Conservation (phyloP, 257 asterid genomes). For the Mentha longifolia region DNA sequence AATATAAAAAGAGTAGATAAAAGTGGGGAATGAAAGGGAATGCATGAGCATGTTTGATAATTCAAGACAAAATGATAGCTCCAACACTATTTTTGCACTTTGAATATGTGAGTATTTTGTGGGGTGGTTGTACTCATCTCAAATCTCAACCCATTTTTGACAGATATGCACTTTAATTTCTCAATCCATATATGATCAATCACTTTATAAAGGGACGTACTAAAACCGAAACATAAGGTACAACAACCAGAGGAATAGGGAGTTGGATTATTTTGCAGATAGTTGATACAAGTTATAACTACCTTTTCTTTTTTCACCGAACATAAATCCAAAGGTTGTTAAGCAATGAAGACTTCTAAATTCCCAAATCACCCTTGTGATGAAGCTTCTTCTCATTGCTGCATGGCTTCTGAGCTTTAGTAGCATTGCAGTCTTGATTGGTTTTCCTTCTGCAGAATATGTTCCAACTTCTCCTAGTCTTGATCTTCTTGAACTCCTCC, state of each 20-base stretch:
- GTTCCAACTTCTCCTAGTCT: conserved; percentile 75
- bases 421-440: conserved; percentile 12
- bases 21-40: background rate
- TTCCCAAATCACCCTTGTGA: conserved; percentile 23
- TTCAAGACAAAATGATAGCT: conserved; percentile 45
- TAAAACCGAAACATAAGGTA: too few relatives aligned
- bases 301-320: background rate
- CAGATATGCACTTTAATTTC: background rate
- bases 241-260: too few relatives aligned
- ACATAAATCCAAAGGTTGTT: background rate
- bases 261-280: too few relatives aligned
- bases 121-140: conserved; percentile 5
- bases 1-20: background rate
- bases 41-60: background rate
- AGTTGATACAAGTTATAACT: background rate
- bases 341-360: background rate
- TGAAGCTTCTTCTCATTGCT: conserved; percentile 1
- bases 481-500: conserved; percentile 69
- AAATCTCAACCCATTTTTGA: background rate
- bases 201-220: background rate
- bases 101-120: conserved; percentile 6
- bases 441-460: conserved; percentile 74
- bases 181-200: background rate
- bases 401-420: conserved; percentile 28
- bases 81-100: background rate